These are phyloP conservation scores for Prunus padus DNA, from an alignment of 306 rosid genomes.

Conservation along the genomic window DNA sequence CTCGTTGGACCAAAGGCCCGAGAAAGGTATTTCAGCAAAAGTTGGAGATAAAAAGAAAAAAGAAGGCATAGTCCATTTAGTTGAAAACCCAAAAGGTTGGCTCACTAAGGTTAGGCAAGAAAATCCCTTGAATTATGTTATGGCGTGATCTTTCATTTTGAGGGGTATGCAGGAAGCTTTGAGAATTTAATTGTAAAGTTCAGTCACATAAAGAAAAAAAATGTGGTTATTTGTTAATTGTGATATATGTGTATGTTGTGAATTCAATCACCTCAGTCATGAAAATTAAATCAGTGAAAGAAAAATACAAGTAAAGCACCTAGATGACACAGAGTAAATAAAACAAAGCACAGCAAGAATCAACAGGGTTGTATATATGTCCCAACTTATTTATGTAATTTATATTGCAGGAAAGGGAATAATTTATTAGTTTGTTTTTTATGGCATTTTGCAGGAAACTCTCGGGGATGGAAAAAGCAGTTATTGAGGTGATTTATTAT, in stretches of 20 bases:
- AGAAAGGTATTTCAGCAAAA: background rate
- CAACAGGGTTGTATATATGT: too few relatives aligned
- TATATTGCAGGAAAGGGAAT: background rate
- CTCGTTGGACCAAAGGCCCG: background rate
- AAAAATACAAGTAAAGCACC: too few relatives aligned
- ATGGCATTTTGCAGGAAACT: conserved; percentile 43
- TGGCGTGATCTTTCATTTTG: background rate
- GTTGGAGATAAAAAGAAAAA: background rate
- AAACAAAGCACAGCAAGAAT: too few relatives aligned
- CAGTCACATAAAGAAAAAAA: background rate
- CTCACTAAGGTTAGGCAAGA: background rate
- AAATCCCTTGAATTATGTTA: background rate
- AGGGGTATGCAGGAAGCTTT: background rate
- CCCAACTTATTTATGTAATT: background rate
- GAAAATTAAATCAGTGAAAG: too few relatives aligned
- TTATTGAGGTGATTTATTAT: conserved; percentile 46
- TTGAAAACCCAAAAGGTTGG: background rate
- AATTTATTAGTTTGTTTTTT: background rate
- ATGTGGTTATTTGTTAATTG: background rate
- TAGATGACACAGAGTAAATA: too few relatives aligned
- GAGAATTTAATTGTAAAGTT: background rate
- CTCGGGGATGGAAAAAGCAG: conserved; percentile 33
- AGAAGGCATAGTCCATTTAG: background rate
- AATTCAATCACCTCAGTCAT: too few relatives aligned
- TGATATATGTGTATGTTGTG: too few relatives aligned